These are phyloP conservation scores for Exophiala mesophila DNA, from an alignment of 2,329 filamentous ascomycete genomes.

Conservation along the genomic window DNA sequence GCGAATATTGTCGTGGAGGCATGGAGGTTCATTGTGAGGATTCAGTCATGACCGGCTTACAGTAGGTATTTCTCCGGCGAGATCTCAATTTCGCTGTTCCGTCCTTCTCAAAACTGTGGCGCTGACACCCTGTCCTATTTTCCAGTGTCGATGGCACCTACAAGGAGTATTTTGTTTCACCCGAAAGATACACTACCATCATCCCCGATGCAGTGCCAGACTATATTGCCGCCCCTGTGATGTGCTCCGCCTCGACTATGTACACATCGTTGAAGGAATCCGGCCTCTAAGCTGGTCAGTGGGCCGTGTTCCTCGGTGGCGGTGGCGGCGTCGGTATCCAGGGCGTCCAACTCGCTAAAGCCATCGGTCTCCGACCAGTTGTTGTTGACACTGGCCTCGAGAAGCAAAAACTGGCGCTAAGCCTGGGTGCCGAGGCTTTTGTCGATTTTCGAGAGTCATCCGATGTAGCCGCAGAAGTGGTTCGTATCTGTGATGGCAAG, in stretches of 20 bases:
- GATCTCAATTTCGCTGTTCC: slow-evolving; percentile 7
- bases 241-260: slow-evolving; percentile 56
- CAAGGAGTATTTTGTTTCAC: slow-evolving; percentile 54
- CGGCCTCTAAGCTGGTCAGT: slow-evolving; percentile 47
- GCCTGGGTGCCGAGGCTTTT: slow-evolving; percentile 52
- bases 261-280: slow-evolving; percentile 52
- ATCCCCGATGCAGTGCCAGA: slow-evolving; percentile 54
- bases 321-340: slow-evolving; percentile 55
- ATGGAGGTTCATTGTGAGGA: slow-evolving; percentile 50
- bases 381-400: slow-evolving; percentile 49
- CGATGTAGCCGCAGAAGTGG: slow-evolving; percentile 36
- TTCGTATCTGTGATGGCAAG: slow-evolving; percentile 42
- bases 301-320: slow-evolving; percentile 52
- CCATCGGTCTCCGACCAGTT: slow-evolving; percentile 53
- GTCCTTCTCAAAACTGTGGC: slow-evolving; percentile 15
- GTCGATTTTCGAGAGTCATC: slow-evolving; percentile 47
- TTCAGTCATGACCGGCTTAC: slow-evolving; percentile 43
- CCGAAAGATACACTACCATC: slow-evolving; percentile 50
- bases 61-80: slow-evolving; percentile 14
- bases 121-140: too few relatives aligned
- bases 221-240: slow-evolving; percentile 53
- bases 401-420: slow-evolving; percentile 43
- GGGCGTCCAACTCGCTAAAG: slow-evolving; percentile 50
- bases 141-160: too few relatives aligned
- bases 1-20: slow-evolving; percentile 47